Percentiles rank a stretch among this genome's conserved stretches.
Evolutionary conservation across 2,329 filamentous ascomycete genomes (phyloP).

Genomic region (Geosmithia putterillii): DNA sequence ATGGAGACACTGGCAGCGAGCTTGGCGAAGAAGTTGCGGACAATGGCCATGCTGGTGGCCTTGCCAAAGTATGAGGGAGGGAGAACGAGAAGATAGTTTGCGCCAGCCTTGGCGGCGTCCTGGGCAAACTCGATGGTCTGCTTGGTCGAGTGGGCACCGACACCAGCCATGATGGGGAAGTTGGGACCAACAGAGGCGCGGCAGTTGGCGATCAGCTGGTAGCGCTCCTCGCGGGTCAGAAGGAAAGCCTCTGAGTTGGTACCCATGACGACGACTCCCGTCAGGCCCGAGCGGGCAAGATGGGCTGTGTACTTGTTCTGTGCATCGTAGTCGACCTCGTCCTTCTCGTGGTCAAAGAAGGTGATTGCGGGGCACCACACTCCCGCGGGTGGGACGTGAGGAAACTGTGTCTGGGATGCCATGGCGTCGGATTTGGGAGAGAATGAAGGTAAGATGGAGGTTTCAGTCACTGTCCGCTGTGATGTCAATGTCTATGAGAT

Average conservation of each 20-base stretch:
- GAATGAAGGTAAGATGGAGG: not conserved
- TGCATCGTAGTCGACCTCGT: constrained; percentile 31
- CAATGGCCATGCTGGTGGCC: constrained; percentile 41
- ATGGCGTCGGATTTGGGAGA: not conserved
- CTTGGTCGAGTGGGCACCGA: constrained; percentile 50
- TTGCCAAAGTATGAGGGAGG: constrained; percentile 55
- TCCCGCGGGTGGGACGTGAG: constrained; percentile 17
- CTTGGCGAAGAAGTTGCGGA: constrained; percentile 47
- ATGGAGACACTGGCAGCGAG: constrained; percentile 38
- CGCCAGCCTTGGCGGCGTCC: constrained; percentile 47
- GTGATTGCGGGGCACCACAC: constrained; percentile 42
- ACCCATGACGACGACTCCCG: constrained; percentile 39
- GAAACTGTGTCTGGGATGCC: not conserved
- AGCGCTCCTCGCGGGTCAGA: constrained; percentile 45
- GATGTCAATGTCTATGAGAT: not conserved
- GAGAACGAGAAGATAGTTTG: constrained; percentile 48
- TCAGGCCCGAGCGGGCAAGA: constrained; percentile 34
- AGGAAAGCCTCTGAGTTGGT: constrained; percentile 45
- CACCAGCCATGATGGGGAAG: constrained; percentile 72
- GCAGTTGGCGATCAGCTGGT: constrained; percentile 42
- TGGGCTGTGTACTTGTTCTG: constrained; percentile 39
- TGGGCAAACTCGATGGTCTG: constrained; percentile 47
- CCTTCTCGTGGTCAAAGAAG: constrained; percentile 36
- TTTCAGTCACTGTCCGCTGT: not conserved
- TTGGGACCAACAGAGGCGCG: constrained; percentile 72